A percentile compares a stretch with the other conserved stretches of the same genome.
These are phyloP conservation scores for Hypholoma sublateritium DNA, from an alignment of 768 basidiomycete genomes.

Conservation along the genomic window DNA sequence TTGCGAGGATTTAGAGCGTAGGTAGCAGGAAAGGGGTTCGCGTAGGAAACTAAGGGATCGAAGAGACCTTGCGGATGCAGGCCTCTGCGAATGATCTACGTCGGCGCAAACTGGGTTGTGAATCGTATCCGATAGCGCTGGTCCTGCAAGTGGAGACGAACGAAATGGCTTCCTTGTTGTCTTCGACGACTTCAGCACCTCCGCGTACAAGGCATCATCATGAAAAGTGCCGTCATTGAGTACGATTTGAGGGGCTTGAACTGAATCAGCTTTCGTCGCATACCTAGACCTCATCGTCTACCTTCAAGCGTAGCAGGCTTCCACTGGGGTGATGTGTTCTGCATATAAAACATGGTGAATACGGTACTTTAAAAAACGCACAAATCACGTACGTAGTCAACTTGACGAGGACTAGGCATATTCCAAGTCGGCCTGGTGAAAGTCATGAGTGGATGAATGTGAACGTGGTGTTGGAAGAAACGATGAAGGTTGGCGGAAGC, in stretches of 20 bases:
- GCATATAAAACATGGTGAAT: too few relatives aligned
- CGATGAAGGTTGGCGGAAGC: background rate
- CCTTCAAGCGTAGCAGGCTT: too few relatives aligned
- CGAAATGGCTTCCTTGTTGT: background rate
- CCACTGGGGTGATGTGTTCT: too few relatives aligned
- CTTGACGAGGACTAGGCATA: background rate
- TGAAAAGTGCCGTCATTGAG: background rate
- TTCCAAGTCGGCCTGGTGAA: background rate
- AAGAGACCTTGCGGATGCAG: background rate
- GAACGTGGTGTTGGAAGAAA: background rate
- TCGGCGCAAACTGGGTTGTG: too few relatives aligned
- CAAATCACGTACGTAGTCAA: background rate
- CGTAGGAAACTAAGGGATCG: background rate
- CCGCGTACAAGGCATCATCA: background rate
- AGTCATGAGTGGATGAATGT: background rate
- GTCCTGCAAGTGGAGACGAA: conserved; percentile 4
- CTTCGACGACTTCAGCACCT: background rate
- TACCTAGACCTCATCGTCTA: too few relatives aligned
- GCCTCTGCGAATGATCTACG: background rate
- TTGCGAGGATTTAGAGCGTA: conserved; percentile 4
- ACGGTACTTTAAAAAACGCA: background rate
- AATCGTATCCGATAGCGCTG: background rate
- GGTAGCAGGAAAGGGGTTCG: background rate
- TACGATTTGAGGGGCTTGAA: background rate
- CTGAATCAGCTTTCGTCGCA: background rate